A percentile compares a stretch with the other conserved stretches of the same genome.
phyloP scores from a whole-genome alignment of 2,329 filamentous ascomycete genomes.

The Cordyceps farinosa region DNA sequence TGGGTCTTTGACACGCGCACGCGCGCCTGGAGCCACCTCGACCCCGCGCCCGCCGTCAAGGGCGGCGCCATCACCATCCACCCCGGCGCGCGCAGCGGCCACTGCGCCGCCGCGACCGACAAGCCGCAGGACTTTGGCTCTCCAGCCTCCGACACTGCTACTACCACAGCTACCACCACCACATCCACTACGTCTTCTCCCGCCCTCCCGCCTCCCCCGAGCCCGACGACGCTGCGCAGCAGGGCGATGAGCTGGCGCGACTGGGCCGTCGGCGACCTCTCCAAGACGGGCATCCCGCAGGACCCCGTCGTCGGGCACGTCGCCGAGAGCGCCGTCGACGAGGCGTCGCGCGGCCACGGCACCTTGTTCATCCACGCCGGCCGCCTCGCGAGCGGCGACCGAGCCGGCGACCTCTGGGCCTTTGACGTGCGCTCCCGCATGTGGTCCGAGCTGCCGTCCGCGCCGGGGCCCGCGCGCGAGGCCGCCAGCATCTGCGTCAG shows the following conservation, averaged over 20 bases:
- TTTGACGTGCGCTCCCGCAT: conserved; percentile 62
- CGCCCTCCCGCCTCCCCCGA: not conserved
- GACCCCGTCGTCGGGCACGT: conserved; percentile 53
- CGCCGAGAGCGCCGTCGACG: conserved; percentile 55
- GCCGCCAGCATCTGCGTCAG: conserved; percentile 65
- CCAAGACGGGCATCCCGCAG: conserved; percentile 55
- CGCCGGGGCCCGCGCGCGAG: conserved; percentile 63
- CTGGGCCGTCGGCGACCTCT: conserved; percentile 54
- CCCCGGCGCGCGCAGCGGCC: conserved; percentile 68
- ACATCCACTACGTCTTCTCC: not conserved
- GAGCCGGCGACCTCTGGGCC: conserved; percentile 69
- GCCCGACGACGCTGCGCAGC: not conserved
- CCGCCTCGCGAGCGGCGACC: conserved; percentile 58
- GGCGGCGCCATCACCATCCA: conserved; percentile 37
- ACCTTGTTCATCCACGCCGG: conserved; percentile 76
- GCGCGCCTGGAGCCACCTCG: conserved; percentile 62
- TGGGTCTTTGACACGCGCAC: conserved; percentile 70
- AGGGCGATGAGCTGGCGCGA: conserved; percentile 47
- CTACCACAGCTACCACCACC: not conserved
- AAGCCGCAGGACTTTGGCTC: conserved; percentile 51
- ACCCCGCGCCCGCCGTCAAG: conserved; percentile 49
- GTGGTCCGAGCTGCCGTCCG: conserved; percentile 67
- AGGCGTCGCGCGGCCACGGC: conserved; percentile 59
- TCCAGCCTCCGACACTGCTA: not conserved
- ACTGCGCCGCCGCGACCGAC: conserved; percentile 56